These are phyloP conservation scores for Scleroderma bovista DNA, from an alignment of 768 basidiomycete species.

Conservation along the genomic window DNA sequence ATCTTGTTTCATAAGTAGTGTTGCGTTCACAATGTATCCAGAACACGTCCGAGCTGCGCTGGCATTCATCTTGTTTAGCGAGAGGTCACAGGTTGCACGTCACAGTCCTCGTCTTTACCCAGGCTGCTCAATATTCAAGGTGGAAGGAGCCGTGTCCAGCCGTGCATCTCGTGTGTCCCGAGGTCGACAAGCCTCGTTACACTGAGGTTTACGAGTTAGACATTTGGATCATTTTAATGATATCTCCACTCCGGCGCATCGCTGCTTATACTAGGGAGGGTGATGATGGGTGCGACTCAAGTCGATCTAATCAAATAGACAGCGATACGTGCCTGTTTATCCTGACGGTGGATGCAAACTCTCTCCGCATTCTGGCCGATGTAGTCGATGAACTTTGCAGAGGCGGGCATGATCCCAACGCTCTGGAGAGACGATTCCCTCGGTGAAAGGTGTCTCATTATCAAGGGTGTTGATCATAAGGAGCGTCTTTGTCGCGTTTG, in stretches of 20 bases:
- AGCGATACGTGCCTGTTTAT: constrained; percentile 59
- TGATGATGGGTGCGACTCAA: constrained; percentile 1
- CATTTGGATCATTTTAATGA: constrained; percentile 81
- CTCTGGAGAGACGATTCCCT: no score
- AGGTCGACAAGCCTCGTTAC: constrained; percentile 69
- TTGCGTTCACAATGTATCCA: no score
- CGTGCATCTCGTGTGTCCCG: constrained; percentile 70
- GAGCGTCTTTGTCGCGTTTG: no score
- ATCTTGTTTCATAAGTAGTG: no score
- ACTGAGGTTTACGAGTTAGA: constrained; percentile 69
- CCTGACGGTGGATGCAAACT: constrained; percentile 72
- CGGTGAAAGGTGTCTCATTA: no score
- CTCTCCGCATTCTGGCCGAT: constrained; percentile 67
- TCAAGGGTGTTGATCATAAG: no score
- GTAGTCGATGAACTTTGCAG: constrained; percentile 36
- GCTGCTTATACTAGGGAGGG: constrained; percentile 54
- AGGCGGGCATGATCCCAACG: constrained; percentile 28
- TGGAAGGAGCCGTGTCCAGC: constrained; percentile 67
- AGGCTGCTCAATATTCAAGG: constrained; percentile 78
- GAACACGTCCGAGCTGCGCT: no score
- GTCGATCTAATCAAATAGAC: not conserved
- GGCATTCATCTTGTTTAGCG: no score
- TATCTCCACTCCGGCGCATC: constrained; percentile 71
- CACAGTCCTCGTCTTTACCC: constrained; percentile 80
- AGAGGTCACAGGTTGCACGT: constrained; percentile 90